Percentiles rank a stretch among this genome's conserved stretches.
These are phyloP conservation scores for Umbelopsis sp. DNA, from an alignment of 192 early-diverging fungal genomes.

Conservation along the genomic window DNA sequence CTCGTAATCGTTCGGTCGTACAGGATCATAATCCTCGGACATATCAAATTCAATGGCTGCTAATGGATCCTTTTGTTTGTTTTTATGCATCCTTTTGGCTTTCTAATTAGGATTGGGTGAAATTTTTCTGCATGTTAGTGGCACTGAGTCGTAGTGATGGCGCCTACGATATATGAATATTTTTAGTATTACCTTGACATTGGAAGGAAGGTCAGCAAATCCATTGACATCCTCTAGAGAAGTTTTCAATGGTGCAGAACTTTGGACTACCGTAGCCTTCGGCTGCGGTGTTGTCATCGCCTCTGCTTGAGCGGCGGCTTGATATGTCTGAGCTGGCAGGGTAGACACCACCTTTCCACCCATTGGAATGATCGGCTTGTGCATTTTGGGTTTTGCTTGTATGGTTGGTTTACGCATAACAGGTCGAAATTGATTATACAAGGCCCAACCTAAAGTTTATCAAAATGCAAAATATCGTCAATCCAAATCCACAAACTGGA, in stretches of 20 bases:
- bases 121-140: background rate
- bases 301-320: conserved; percentile 16
- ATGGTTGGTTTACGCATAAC: conserved; percentile 48
- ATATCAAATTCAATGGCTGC: conserved; percentile 41
- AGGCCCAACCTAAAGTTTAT: conserved; percentile 37
- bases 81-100: conserved; percentile 22
- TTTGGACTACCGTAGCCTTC: background rate
- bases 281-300: background rate
- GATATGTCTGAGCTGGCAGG: conserved; percentile 23
- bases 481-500: background rate
- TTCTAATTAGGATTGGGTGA: background rate
- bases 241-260: conserved; percentile 14
- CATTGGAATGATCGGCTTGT: conserved; percentile 32
- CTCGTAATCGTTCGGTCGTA: conserved; percentile 74
- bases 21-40: conserved; percentile 67
- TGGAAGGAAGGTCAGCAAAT: conserved; percentile 33
- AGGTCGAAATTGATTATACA: conserved; percentile 38
- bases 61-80: conserved; percentile 30
- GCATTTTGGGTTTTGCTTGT: conserved; percentile 52
- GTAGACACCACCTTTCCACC: conserved; percentile 36
- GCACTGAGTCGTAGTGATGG: background rate
- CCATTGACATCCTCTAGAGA: conserved; percentile 41
- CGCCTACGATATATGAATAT: background rate
- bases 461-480: background rate
- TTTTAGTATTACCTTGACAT: conserved; percentile 40